phyloP scores from a whole-genome alignment of 2,329 filamentous ascomycete genomes.

The Hypoxylon sp. region DNA sequence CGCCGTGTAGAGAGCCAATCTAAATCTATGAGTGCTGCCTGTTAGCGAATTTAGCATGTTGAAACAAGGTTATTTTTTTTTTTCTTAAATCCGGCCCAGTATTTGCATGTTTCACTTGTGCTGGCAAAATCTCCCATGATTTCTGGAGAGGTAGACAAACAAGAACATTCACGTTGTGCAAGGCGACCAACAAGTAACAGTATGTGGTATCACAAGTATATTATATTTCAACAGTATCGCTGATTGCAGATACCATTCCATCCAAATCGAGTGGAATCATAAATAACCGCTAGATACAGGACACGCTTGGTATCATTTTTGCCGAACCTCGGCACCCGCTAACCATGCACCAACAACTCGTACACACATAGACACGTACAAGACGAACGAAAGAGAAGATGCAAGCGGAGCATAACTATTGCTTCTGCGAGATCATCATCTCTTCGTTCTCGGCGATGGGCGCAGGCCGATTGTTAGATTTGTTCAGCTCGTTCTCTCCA shows the following conservation, averaged over 20 bases:
- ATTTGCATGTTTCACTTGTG: background rate
- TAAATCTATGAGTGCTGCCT: background rate
- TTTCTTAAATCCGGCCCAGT: background rate
- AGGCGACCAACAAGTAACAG: background rate
- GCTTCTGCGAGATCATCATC: slow-evolving; percentile 55
- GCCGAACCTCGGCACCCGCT: slow-evolving; percentile 10
- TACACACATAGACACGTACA: slow-evolving; percentile 30
- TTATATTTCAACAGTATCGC: slow-evolving; percentile 19
- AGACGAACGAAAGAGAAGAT: background rate
- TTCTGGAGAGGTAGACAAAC: no score
- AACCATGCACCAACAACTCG: slow-evolving; percentile 12
- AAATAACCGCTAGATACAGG: slow-evolving; percentile 1
- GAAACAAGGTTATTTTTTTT: background rate
- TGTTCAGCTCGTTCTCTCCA: slow-evolving; percentile 58
- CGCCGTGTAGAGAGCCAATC: background rate
- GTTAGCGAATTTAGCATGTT: background rate
- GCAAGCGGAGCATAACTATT: slow-evolving; percentile 40
- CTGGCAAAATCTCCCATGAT: background rate
- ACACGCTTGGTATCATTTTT: slow-evolving; percentile 13
- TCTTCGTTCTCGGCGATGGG: slow-evolving; percentile 54
- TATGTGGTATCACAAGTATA: slow-evolving; percentile 17
- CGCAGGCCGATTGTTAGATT: slow-evolving; percentile 48
- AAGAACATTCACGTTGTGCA: background rate
- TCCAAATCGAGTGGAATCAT: slow-evolving; percentile 4
- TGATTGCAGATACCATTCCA: background rate